phyloP scores from a whole-genome alignment of 1,139 yeast genomes.

The Sugiyamaella castrensis region DNA sequence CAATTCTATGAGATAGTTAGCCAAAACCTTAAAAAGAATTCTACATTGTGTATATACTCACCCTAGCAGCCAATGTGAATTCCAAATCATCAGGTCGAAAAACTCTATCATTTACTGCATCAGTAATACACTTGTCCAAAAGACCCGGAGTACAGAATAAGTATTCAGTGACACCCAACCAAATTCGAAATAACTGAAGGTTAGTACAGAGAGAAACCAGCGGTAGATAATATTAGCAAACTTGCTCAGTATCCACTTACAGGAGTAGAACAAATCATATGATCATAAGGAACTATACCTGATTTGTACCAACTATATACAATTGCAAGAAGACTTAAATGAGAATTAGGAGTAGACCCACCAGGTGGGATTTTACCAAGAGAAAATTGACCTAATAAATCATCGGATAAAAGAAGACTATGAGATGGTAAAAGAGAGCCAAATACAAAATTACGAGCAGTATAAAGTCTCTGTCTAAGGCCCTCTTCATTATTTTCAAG shows the following conservation, averaged over 20 bases:
- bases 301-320: constrained; percentile 91
- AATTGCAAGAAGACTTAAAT: constrained; percentile 78
- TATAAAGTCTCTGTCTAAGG: constrained; percentile 53
- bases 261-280: constrained; percentile 95
- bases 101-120: constrained; percentile 60
- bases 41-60: constrained; percentile 2
- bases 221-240: not conserved
- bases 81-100: constrained; percentile 86
- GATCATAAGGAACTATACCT: constrained; percentile 90
- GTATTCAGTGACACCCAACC: constrained; percentile 91
- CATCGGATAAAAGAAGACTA: constrained; percentile 71
- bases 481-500: constrained; percentile 62
- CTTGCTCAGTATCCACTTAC: constrained; percentile 9
- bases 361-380: constrained; percentile 73
- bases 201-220: too few relatives aligned
- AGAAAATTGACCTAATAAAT: constrained; percentile 73
- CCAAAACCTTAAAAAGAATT: too few relatives aligned
- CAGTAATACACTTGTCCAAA: constrained; percentile 73
- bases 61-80: constrained; percentile 41
- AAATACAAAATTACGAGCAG: constrained; percentile 75
- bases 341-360: constrained; percentile 77
- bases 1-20: constrained; percentile 41
- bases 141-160: constrained; percentile 80
- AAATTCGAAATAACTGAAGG: constrained; percentile 62
- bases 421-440: constrained; percentile 55